Conservation (phyloP, 805 yeast species). For the Lipomyces yamanashiensis region DNA sequence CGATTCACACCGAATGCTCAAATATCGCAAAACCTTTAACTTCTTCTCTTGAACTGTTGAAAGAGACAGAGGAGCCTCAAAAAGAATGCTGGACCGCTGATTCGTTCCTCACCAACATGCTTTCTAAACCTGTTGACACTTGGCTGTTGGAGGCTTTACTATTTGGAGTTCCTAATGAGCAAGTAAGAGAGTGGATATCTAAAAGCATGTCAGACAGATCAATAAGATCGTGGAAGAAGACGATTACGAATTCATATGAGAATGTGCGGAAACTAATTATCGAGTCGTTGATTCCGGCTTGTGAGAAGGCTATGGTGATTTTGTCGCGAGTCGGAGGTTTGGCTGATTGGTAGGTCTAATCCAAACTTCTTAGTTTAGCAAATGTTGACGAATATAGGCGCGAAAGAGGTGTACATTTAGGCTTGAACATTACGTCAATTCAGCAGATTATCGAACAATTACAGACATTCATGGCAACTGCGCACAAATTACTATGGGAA, state of each 20-base stretch:
- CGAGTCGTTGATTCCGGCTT: conserved; percentile 37
- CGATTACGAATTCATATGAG: conserved; percentile 22
- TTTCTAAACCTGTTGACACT: not conserved
- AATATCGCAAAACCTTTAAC: conserved; percentile 15
- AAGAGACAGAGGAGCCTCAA: not conserved
- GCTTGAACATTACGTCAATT: conserved; percentile 28
- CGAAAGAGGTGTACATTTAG: conserved; percentile 37
- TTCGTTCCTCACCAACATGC: too few relatives aligned
- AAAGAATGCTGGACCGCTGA: not conserved
- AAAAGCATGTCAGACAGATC: conserved; percentile 29
- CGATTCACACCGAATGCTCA: conserved; percentile 25
- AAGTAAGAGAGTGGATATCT: conserved; percentile 30
- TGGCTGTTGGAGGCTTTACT: conserved; percentile 29
- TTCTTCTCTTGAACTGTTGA: not conserved
- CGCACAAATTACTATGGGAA: conserved; percentile 26
- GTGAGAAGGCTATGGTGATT: conserved; percentile 34
- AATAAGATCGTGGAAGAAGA: conserved; percentile 34
- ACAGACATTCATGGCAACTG: conserved; percentile 11
- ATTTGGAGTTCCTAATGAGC: conserved; percentile 30
- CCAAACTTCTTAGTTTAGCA: not conserved
- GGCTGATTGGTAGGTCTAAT: conserved; percentile 34
- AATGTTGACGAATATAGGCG: conserved; percentile 17
- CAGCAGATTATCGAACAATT: conserved; percentile 25
- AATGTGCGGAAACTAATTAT: conserved; percentile 26
- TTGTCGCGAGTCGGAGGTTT: conserved; percentile 35